Conservation (phyloP, 1,284 basidiomycete genomes). For the Coniferiporia sulphurascens region DNA sequence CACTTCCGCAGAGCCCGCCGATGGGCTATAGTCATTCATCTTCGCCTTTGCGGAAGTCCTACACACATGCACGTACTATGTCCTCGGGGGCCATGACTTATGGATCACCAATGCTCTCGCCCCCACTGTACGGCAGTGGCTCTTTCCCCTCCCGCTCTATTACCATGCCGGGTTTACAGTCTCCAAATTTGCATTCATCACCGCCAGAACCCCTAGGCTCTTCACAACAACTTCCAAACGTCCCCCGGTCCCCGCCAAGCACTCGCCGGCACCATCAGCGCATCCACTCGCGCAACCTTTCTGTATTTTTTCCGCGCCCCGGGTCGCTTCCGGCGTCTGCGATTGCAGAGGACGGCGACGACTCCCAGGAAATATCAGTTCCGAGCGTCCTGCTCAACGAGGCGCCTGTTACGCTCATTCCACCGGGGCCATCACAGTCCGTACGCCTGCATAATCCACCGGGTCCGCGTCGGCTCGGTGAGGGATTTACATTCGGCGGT, state of each 20-base stretch:
- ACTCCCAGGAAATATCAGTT: constrained; percentile 38
- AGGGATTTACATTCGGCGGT: constrained; percentile 64
- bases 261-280: constrained; percentile 55
- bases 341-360: constrained; percentile 60
- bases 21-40: constrained; percentile 32
- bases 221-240: constrained; percentile 20
- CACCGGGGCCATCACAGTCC: constrained; percentile 25
- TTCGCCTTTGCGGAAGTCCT: constrained; percentile 48
- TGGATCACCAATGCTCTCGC: constrained; percentile 38
- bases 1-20: constrained; percentile 27
- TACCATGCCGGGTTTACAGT: constrained; percentile 25
- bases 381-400: constrained; percentile 38
- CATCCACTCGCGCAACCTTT: constrained; percentile 87
- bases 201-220: constrained; percentile 24
- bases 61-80: constrained; percentile 46
- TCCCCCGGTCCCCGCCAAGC: constrained; percentile 27
- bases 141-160: constrained; percentile 36
- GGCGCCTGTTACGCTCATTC: constrained; percentile 45
- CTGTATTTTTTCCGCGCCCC: constrained; percentile 85
- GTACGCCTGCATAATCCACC: constrained; percentile 33
- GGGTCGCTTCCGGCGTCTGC: constrained; percentile 54
- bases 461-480: constrained; percentile 38
- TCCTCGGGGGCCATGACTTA: constrained; percentile 50
- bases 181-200: constrained; percentile 23
- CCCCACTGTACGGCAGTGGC: constrained; percentile 45